Evolutionary conservation across 495 filamentous ascomycete genomes (phyloP).

Genomic region (Sphaerosporella brunnea): DNA sequence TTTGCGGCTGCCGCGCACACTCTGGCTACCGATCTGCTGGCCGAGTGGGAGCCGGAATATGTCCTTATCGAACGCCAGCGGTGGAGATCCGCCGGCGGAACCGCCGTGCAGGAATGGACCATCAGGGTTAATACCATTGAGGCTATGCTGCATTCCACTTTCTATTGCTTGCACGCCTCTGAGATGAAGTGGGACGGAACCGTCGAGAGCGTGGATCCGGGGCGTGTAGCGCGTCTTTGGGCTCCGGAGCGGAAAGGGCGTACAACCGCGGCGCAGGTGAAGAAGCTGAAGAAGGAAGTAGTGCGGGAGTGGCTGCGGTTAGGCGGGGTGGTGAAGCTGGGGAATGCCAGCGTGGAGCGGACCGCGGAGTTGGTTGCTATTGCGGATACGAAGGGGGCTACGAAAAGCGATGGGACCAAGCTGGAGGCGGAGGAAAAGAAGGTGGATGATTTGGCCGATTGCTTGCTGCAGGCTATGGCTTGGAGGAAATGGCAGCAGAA

Average conservation of each 20-base stretch:
- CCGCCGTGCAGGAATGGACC: conserved; percentile 72
- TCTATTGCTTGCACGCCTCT: conserved; percentile 31
- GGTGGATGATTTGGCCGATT: conserved; percentile 83
- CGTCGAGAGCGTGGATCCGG: conserved; percentile 13
- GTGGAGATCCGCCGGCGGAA: conserved; percentile 48
- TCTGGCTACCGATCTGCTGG: neutral
- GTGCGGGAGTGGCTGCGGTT: conserved; percentile 39
- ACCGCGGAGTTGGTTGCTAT: neutral
- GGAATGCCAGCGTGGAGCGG: neutral
- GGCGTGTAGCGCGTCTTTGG: conserved; percentile 15
- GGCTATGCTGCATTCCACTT: conserved; percentile 66
- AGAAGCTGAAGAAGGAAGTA: conserved; percentile 44
- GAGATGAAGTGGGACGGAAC: conserved; percentile 25
- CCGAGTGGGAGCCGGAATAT: neutral
- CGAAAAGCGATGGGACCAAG: conserved; percentile 18
- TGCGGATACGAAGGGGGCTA: neutral
- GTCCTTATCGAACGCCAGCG: conserved; percentile 82
- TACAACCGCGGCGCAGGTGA: conserved; percentile 30
- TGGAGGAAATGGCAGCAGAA: conserved; percentile 76
- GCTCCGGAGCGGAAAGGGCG: conserved; percentile 3
- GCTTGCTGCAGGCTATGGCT: conserved; percentile 66
- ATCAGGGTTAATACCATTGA: conserved; percentile 79
- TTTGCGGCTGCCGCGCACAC: neutral
- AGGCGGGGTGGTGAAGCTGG: conserved; percentile 26
- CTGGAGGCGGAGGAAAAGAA: conserved; percentile 30